These are phyloP conservation scores for Ramalina intermedia DNA, from an alignment of 495 filamentous ascomycete genomes.

Conservation along the genomic window DNA sequence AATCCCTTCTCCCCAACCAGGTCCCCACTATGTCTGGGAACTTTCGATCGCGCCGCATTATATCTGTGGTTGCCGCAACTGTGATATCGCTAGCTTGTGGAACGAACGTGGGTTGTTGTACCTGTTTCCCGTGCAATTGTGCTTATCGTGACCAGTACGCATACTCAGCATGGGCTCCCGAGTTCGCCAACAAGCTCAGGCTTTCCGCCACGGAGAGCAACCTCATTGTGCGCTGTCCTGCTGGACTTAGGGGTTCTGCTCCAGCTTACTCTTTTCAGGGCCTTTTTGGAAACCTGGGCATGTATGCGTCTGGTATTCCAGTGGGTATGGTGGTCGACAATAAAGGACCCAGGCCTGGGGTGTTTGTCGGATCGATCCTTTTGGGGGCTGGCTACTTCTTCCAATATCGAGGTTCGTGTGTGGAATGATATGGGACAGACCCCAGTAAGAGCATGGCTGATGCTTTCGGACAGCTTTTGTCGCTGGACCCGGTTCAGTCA, in stretches of 20 bases:
- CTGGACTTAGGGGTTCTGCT: not conserved
- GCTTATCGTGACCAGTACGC: slow-evolving; percentile 54
- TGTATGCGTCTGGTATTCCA: slow-evolving; percentile 86
- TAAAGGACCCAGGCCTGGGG: slow-evolving; percentile 63
- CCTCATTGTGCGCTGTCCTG: slow-evolving; percentile 49
- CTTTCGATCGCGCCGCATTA: slow-evolving; percentile 28
- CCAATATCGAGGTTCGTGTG: slow-evolving; percentile 43
- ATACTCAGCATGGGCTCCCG: slow-evolving; percentile 94
- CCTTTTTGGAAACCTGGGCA: slow-evolving; percentile 81
- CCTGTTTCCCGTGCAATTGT: not conserved
- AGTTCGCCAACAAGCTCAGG: slow-evolving; percentile 74
- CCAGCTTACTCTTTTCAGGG: slow-evolving; percentile 36
- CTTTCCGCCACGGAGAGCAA: slow-evolving; percentile 84
- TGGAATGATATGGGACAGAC: not conserved
- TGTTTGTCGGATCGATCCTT: slow-evolving; percentile 55
- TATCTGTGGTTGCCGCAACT: slow-evolving; percentile 76
- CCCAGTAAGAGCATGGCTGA: too few species aligned
- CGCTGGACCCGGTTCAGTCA: slow-evolving; percentile 40
- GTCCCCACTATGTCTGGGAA: too few species aligned
- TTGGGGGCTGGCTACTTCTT: slow-evolving; percentile 72
- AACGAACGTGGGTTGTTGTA: slow-evolving; percentile 48
- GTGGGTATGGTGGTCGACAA: slow-evolving; percentile 76
- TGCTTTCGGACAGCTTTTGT: slow-evolving; percentile 27
- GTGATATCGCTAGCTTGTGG: slow-evolving; percentile 78
- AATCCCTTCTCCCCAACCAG: too few species aligned